Evolutionary conservation across 148 eudicot genomes (phyloP).

Genomic region (Selenicereus undatus): DNA sequence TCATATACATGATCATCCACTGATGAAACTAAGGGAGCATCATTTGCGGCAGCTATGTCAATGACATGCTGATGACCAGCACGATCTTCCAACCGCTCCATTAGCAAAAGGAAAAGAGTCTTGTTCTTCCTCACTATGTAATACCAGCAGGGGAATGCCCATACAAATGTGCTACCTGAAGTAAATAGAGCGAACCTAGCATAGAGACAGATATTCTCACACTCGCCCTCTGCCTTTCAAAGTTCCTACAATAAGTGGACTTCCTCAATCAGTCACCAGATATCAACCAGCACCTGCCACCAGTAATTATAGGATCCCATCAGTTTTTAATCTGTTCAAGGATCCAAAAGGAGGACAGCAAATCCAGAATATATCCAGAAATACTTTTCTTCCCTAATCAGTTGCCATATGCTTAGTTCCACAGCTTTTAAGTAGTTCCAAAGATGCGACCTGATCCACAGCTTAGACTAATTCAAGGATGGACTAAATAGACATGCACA

Average conservation of each 20-base stretch:
- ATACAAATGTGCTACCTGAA: constrained; percentile 24
- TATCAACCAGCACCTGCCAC: constrained; percentile 20
- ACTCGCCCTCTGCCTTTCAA: constrained; percentile 9
- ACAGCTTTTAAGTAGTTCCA: not conserved
- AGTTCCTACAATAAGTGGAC: not conserved
- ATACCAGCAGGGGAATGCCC: constrained; percentile 36
- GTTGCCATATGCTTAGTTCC: constrained; percentile 1
- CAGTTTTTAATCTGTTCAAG: not conserved
- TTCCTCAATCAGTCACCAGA: constrained; percentile 9
- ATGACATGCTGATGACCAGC: constrained; percentile 35
- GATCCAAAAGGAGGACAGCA: constrained; percentile 8
- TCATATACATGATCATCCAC: constrained; percentile 15
- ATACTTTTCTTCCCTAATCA: not conserved
- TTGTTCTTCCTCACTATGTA: constrained; percentile 26
- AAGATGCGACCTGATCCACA: not conserved
- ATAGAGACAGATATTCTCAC: constrained; percentile 16
- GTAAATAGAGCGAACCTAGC: constrained; percentile 15
- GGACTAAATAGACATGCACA: not conserved
- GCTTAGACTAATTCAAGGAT: not conserved
- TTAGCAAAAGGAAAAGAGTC: constrained; percentile 39
- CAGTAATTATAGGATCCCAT: constrained; percentile 4
- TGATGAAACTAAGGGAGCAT: constrained; percentile 25
- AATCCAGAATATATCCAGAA: not conserved
- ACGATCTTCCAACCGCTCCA: constrained; percentile 31
- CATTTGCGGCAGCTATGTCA: constrained; percentile 26